Percentiles rank a stretch among this genome's conserved stretches.
phyloP scores from a whole-genome alignment of 495 filamentous ascomycete species.

The Tuber melanosporum region DNA sequence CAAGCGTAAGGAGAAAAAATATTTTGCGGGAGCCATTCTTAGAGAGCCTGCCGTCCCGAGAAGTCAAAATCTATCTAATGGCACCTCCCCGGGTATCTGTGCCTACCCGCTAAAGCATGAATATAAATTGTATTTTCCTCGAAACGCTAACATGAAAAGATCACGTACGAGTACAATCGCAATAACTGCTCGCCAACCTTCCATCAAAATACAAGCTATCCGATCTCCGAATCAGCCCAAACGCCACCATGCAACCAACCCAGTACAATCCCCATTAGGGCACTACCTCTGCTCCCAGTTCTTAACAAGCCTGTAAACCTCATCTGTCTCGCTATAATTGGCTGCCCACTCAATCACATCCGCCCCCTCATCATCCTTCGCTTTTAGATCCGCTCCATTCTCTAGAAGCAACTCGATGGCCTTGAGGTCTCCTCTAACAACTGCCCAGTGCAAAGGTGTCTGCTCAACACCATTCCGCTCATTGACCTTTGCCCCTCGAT shows the following conservation, averaged over 20 bases:
- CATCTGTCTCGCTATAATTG: neutral
- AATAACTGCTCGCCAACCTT: neutral
- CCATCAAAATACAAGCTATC: neutral
- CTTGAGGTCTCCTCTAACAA: neutral
- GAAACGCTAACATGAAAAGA: neutral
- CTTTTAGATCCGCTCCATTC: neutral
- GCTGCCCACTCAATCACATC: neutral
- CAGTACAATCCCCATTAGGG: neutral
- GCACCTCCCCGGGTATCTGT: neutral
- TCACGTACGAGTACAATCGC: neutral
- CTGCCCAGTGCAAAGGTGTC: neutral
- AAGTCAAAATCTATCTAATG: neutral
- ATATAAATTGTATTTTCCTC: neutral
- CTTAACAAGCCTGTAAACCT: neutral
- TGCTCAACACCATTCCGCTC: neutral
- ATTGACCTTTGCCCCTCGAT: neutral
- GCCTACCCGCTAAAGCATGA: neutral
- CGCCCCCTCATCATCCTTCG: neutral
- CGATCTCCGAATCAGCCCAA: neutral
- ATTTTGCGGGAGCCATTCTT: neutral
- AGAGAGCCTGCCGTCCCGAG: neutral
- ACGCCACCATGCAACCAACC: neutral
- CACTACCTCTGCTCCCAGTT: slow-evolving; percentile 1
- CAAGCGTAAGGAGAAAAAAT: neutral
- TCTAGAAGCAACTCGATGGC: neutral